A percentile compares a stretch with the other conserved stretches of the same genome.
phyloP scores from a whole-genome alignment of 2,329 filamentous ascomycete species.

The Raffaelea arxii region DNA sequence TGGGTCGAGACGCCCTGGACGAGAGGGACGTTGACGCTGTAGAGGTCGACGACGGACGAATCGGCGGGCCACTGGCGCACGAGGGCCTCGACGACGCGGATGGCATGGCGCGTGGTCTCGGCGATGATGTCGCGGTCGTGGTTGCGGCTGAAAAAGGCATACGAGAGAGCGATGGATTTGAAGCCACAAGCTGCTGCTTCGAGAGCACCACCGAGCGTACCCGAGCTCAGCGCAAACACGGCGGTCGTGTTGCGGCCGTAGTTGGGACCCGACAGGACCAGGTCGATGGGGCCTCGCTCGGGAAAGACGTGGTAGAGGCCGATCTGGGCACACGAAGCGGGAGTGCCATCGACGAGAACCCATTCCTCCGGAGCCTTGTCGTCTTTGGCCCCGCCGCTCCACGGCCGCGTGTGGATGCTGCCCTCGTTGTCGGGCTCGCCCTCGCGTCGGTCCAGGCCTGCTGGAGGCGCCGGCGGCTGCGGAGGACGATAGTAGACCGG shows the following conservation, averaged over 20 bases:
- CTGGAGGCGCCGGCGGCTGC: constrained; percentile 21
- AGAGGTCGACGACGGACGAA: constrained; percentile 66
- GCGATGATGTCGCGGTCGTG: constrained; percentile 76
- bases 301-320: constrained; percentile 72
- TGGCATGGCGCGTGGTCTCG: constrained; percentile 63
- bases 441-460: constrained; percentile 27
- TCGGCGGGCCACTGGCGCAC: constrained; percentile 62
- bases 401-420: constrained; percentile 51
- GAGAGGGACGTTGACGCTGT: constrained; percentile 83
- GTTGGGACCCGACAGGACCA: constrained; percentile 73
- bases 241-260: constrained; percentile 77
- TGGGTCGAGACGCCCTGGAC: constrained; percentile 61
- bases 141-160: constrained; percentile 78
- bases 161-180: constrained; percentile 73
- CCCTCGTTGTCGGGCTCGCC: constrained; percentile 43
- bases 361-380: constrained; percentile 56
- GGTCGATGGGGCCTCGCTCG: constrained; percentile 60
- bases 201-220: constrained; percentile 67
- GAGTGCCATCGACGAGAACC: constrained; percentile 73
- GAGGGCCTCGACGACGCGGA: constrained; percentile 71
- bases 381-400: constrained; percentile 12
- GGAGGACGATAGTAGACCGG: constrained; percentile 70
- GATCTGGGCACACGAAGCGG: constrained; percentile 73
- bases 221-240: constrained; percentile 67
- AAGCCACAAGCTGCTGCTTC: constrained; percentile 64